Evolutionary conservation across 768 basidiomycete species (phyloP), one percentile per base, ranked within the genome.

Genomic region (Tricholoma hemisulphureum): DNA sequence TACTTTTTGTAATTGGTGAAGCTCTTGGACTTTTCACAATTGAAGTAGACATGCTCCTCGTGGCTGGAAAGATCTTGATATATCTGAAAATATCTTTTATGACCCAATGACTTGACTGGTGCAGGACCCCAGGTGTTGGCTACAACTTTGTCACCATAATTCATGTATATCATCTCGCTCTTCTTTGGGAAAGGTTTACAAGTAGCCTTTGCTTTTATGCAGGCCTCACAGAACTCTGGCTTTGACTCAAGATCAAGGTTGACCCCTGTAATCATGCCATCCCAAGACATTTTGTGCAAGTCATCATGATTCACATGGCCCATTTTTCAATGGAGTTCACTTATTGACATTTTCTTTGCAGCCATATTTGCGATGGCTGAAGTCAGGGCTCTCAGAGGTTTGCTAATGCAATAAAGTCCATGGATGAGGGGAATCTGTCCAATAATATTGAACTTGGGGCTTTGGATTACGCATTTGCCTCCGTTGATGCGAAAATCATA

Each of bases 281-380:
- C 61, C 7, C 55, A 37, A 1, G 74, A 56, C 69, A 74, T 67
- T 14, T 63, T 32, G 2, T 58, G 51, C 21, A 73, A 67, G 6
- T 67, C 58, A 0, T 66, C 58, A 6, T 64, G 65, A 16, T 71
- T 64, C 13, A 76, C 65, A 53, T 79, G 77, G 1, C 73, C 75
- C 53, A 78, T 65, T 13, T 53, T 45, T 1, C 61, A 58, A 48
- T 80, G 77, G 4, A 76, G 60, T 39, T 75, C 66, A 31, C 54
- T 56, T 46, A 73, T 66, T 16, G 65, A 62, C 11, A 71, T 55
- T n/a, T 32, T 23, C 24, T 60, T 53, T 13, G 49, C 51, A 32
- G 65, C 46, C 6, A 53, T 21, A 46, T 53, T 58, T 18, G 63
- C 64, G 23, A 34, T 34, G 11, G 63, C 41, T 32, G 65, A 43